These are phyloP conservation scores for Diaporthe eres DNA, from an alignment of 2,329 filamentous ascomycete genomes.

Conservation along the genomic window DNA sequence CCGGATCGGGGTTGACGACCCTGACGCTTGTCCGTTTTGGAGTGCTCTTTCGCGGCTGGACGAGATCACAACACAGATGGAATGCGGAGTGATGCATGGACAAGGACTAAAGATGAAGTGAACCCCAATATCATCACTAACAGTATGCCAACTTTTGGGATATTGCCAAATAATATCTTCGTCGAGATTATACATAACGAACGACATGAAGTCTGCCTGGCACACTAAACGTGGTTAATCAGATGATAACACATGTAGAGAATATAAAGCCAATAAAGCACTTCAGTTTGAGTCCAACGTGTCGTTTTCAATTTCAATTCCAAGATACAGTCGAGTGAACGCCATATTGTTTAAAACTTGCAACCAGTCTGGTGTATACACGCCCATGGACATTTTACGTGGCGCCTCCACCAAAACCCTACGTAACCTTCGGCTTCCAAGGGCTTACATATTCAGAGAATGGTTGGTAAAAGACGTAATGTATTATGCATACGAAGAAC, in stretches of 20 bases:
- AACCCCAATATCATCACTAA: rapidly evolving
- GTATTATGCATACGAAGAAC: too few species aligned
- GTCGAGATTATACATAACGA: neutral
- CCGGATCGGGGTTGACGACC: constrained; percentile 21
- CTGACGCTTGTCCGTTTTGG: constrained; percentile 18
- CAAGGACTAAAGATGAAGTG: neutral
- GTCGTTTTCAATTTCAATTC: neutral
- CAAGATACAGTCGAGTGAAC: neutral
- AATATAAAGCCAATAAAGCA: neutral
- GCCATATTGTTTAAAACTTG: neutral
- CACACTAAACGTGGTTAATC: neutral
- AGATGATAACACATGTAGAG: neutral
- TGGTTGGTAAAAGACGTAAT: too few species aligned
- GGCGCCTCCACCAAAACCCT: too few species aligned
- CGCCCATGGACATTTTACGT: too few species aligned
- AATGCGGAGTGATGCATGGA: neutral
- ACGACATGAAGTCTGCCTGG: neutral
- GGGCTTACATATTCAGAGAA: too few species aligned
- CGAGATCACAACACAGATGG: neutral
- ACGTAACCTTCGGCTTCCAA: too few species aligned
- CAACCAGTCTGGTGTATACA: neutral
- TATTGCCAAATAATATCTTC: too few species aligned
- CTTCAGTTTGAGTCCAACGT: neutral
- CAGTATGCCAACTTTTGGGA: neutral
- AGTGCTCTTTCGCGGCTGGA: neutral